Base-by-base conservation (phyloP, 371 early-diverging fungal species). In the Mortierella sp. region DNA sequence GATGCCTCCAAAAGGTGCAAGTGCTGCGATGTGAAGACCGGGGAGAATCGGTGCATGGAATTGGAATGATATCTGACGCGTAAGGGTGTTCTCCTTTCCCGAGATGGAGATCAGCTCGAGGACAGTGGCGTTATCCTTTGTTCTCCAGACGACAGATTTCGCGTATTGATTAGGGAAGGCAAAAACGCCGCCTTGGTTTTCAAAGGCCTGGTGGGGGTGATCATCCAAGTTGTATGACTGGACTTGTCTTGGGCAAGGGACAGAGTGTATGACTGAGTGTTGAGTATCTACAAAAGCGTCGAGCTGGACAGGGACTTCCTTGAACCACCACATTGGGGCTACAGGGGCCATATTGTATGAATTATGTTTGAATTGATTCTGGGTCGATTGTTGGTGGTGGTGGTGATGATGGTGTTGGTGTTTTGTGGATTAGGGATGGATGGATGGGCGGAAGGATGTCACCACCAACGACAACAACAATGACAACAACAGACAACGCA, bases 311-410 rank as follows among this genome's bases (percentile, higher is more conserved):
- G 81, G 81, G 24, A 81, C 81, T 62, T 81, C 81, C 41, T 81
- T 81, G 67, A 69, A 70, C 81, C 81, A 81, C 75, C 75, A 81
- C 81, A 81, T 69, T 53, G 80, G 80, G n/a, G 72, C 60, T 19
- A 66, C 45, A 58, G 70, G 69, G 4, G 80, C 65, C 74, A 74
- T 74, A 8, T 32, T 32, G 15, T 16, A 43, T 43, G 13, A 28
- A 28, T 28, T 28, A 28, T 28, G 28, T 1, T 2, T 28, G 28
- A 28, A 28, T 28, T 28, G 28, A 28, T 28, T 28, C 1, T 28
- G 28, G 28, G 28, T 28, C 28, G 28, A 28, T 28, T 28, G 28
- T 28, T 28, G 53, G 10, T 22, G 28, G 24, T 47, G 28, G 6
- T 47, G 48, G 13, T 13, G 58, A 4, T 6, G 19, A 13, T n/a